Evolutionary conservation across 1,284 basidiomycete species (phyloP), one percentile per base, ranked within the genome.

Genomic region (Boletus semigastroideus): DNA sequence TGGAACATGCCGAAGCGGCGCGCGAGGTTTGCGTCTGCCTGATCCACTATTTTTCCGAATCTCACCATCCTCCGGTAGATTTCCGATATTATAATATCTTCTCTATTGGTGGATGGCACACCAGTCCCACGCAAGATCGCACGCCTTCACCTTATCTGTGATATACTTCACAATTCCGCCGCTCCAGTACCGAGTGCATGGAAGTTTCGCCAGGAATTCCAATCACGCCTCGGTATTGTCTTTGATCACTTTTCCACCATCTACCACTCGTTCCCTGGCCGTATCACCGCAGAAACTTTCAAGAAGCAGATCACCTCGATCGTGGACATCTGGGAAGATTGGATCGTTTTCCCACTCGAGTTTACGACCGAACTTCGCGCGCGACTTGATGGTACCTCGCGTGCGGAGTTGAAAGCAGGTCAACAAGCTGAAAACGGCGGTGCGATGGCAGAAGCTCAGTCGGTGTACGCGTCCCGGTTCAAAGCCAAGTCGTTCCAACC

Each of bases 111-210:
- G 13, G 90, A 94, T 53, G 77, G 82, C 16, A 99, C 97, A 0
- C 88, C 97, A 1, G 89, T 99, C 12, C 95, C 97, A 34, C 86
- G 95, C 58, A 99, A 99, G 69, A 83, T 99, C 44, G 93, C 97
- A 7, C 86, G 97, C 9, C 82, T 99, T 25, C 88, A 98, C 72
- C 82, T 98, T 42, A 91, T 99, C 49, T 98, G 94, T 63, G 97
- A 99, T 66, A 97, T 99, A 56, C 79, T 99, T 27, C 94, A 98
- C 74, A 99, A 99, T 68, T 94, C 92, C 3, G 94, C 93, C 36
- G 88, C 87, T 5, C 76, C 92, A 4, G 79, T 94, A 10, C 87
- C 91, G 2, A 91, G 88, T 69, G 92, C 92, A 16, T 98, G 94
- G 94, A 92, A 92, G 67, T 98, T 92, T 71, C 85, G 95, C 31